These are phyloP conservation scores for Akanthomyces lecanii DNA, from an alignment of 2,329 filamentous ascomycete species.

Conservation along the genomic window DNA sequence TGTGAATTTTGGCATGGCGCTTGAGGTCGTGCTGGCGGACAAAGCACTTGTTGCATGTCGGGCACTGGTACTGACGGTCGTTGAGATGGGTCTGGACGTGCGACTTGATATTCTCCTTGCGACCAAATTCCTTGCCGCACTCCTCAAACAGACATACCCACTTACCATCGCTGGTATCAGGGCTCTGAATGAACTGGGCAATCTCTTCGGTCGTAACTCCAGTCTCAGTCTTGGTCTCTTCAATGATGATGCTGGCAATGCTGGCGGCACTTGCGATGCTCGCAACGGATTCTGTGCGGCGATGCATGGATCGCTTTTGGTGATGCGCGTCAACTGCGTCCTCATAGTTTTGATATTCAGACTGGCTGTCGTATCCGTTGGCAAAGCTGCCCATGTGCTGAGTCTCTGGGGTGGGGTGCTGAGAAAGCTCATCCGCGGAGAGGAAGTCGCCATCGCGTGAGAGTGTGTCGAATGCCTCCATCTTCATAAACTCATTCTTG, in stretches of 20 bases:
- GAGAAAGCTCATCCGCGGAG: slow-evolving; percentile 43
- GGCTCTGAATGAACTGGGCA: slow-evolving; percentile 66
- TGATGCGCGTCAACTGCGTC: slow-evolving; percentile 18
- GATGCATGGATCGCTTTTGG: slow-evolving; percentile 37
- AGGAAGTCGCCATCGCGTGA: slow-evolving; percentile 33
- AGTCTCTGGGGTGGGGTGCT: slow-evolving; percentile 50
- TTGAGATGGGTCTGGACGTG: slow-evolving; percentile 98
- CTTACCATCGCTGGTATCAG: slow-evolving; percentile 69
- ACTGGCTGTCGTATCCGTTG: slow-evolving; percentile 41
- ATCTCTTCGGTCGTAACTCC: slow-evolving; percentile 87
- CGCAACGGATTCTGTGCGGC: slow-evolving; percentile 56
- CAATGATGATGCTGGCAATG: slow-evolving; percentile 59
- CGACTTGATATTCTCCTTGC: slow-evolving; percentile 98
- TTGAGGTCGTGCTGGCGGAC: slow-evolving; percentile 96
- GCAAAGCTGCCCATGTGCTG: slow-evolving; percentile 42
- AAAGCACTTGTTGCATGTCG: slow-evolving; percentile 90
- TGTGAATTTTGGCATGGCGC: slow-evolving; percentile 95
- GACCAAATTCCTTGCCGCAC: slow-evolving; percentile 87
- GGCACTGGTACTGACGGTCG: slow-evolving; percentile 91
- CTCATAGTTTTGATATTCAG: slow-evolving; percentile 28
- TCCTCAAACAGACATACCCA: slow-evolving; percentile 73
- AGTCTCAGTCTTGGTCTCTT: slow-evolving; percentile 67
- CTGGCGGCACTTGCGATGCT: slow-evolving; percentile 55
- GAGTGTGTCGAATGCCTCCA: slow-evolving; percentile 32
- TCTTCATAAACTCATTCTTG: slow-evolving; percentile 41